Evolutionary conservation across 306 rosid species (phyloP), one percentile per base, ranked within the genome.

Genomic region (Trifolium dubium): DNA sequence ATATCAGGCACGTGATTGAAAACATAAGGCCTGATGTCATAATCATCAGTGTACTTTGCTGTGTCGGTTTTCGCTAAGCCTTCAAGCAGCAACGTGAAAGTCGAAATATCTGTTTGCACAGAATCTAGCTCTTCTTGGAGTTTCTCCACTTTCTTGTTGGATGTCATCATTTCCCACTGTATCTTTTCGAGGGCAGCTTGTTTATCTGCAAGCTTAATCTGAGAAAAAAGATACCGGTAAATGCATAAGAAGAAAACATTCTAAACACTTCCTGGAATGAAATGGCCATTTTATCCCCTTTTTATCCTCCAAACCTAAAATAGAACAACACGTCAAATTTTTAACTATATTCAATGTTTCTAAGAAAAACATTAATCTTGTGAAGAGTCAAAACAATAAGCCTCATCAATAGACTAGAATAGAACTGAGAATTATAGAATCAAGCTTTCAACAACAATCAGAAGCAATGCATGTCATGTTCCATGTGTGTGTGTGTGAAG

Each of bases 191-290:
- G 82, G 11, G 90, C 90, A 77, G 98, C 98, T 86, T 94, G 97
- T 88, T 89, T 94, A 71, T 94, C 98, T 59, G 98, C 98, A 71
- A 94, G 97, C 83, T 85, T 91, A 78, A 91, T 88, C 98, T 94
- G 83, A 39, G 39, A 62, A 74, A 4, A 62, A 79, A 3, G 15
- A 67, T 32, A 46, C 11, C 13, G 10, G 28, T 79, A 59, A 58
- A 44, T 35, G 77, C 10, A 2, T 44, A 70, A 76, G 13, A 70
- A 75, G 10, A 39, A 61, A 15, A 35, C 51, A 35, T 51, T 64
- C 17, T 51, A 78, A 40, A 30, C 8, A 64, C 55, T 53, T 44
- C 19, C 47, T 35, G 9, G 10, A 73, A 63, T 18, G 30, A 40
- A 62, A 17, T 62, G 60, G 14, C 14, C 18, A 5, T 5, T 47